These are phyloP conservation scores for Pseudomonodictys pantanalensis DNA, from an alignment of 495 filamentous ascomycete species.

Conservation along the genomic window DNA sequence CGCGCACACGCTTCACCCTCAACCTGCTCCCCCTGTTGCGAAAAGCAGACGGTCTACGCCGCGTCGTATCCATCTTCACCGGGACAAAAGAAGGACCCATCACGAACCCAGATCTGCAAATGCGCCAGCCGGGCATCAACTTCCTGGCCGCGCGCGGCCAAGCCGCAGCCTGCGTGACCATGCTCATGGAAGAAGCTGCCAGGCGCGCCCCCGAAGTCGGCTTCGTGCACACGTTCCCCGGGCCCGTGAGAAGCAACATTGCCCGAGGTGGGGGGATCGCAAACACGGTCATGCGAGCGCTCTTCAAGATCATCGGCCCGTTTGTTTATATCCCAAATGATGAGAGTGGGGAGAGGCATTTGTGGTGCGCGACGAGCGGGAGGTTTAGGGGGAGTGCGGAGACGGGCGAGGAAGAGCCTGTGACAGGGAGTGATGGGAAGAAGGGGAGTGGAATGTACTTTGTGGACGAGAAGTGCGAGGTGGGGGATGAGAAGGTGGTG, in stretches of 20 bases:
- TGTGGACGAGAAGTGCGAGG: conserved; percentile 16
- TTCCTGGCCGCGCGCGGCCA: conserved; percentile 45
- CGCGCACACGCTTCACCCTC: conserved; percentile 37
- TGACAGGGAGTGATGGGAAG: conserved; percentile 16
- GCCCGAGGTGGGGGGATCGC: conserved; percentile 31
- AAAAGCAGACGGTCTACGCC: conserved; percentile 31
- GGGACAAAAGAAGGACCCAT: conserved; percentile 55
- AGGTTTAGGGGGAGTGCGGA: background rate
- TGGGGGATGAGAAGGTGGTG: background rate
- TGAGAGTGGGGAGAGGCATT: conserved; percentile 55
- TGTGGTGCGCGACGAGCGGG: conserved; percentile 44
- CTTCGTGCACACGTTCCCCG: conserved; percentile 61
- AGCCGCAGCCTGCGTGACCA: conserved; percentile 48
- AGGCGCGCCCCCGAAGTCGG: conserved; percentile 47
- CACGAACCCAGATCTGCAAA: conserved; percentile 48
- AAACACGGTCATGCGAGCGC: background rate
- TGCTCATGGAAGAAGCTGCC: conserved; percentile 52
- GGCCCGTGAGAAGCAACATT: conserved; percentile 46
- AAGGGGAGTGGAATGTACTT: conserved; percentile 17
- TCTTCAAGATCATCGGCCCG: conserved; percentile 32
- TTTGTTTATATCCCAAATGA: conserved; percentile 37
- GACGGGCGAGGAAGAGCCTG: background rate
- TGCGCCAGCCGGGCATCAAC: conserved; percentile 29
- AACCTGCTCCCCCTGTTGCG: conserved; percentile 62
- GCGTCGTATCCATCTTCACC: conserved; percentile 58